Evolutionary conservation across 768 basidiomycete genomes (phyloP), one percentile per base, ranked within the genome.

Genomic region (Pulveroboletus sp.): DNA sequence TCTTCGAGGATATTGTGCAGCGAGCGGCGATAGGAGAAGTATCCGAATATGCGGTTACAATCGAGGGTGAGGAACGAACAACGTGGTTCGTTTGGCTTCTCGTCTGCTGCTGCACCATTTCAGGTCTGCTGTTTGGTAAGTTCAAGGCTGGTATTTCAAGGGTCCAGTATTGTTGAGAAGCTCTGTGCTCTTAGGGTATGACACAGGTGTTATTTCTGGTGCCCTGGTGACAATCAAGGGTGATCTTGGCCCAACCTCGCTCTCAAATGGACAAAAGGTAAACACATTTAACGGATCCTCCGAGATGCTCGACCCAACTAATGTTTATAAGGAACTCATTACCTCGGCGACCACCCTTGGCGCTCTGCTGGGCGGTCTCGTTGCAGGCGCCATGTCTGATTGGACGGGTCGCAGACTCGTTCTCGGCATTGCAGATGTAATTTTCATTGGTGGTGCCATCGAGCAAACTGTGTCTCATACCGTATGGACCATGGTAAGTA

Each of bases 41-140:
- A 39, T 81, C 79, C 42, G 82, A 84, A 54, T 61, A 79, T 45
- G 72, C 76, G 1, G 78, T 81, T 7, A 75, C 82, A 10, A 79
- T 78, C 16, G 84, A 85, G 55, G 82, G 81, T 12, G 84, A 85
- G 49, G 83, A 84, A 49, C 69, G 67, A 50, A 83, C 82, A 20
- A 85, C 85, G 1, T 79, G 77, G 75, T 89, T 89, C 53, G 80
- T 90, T 2, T 88, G 86, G 85, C 69, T 82, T n/a, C 75, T 91
- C 35, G 87, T 90, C 13, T 64, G 76, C 43, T 82, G 83, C 50
- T 82, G 83, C n/a, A 82, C 84, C 42, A 84, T 90, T 46, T 86
- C 85, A 12, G 87, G 86, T 16, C 65, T 88, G 20, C 73, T 89
- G 7, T 90, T 90, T 51, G 87, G 87, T 86, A 45, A 24, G 82